A percentile compares a stretch with the other conserved stretches of the same genome.
These are phyloP conservation scores for Aspergillus sp. DNA, from an alignment of 2,329 filamentous ascomycete genomes.

Conservation along the genomic window DNA sequence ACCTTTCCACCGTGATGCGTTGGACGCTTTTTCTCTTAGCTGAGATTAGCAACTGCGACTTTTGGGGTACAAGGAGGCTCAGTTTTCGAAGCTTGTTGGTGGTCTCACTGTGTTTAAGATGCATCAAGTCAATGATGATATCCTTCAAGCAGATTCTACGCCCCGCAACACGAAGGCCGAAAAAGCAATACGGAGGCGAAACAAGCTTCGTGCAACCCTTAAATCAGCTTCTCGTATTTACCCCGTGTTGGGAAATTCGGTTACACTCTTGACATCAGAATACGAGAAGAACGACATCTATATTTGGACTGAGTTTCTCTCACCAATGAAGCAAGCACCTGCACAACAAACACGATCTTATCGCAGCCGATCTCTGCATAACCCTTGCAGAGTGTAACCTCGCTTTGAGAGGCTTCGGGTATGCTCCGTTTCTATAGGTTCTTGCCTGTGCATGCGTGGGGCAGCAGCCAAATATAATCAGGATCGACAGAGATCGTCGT, in stretches of 20 bases:
- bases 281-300: background rate
- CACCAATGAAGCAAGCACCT: background rate
- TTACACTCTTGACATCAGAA: background rate
- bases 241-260: background rate
- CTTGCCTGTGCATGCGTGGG: background rate
- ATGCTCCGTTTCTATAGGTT: background rate
- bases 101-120: too few species aligned
- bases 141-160: too few species aligned
- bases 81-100: too few species aligned
- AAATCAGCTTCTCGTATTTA: background rate
- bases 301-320: background rate
- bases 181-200: background rate
- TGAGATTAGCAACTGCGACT: too few species aligned
- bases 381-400: background rate
- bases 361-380: background rate
- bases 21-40: too few species aligned
- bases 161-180: background rate
- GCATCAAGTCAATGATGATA: too few species aligned
- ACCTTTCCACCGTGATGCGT: too few species aligned
- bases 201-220: background rate
- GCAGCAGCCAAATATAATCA: slow-evolving; percentile 2
- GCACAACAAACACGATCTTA: background rate
- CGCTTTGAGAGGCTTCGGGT: background rate
- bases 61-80: too few species aligned
- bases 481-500: slow-evolving; percentile 12